Conservation (phyloP, 805 yeast genomes). For the Candida morakotiae region DNA sequence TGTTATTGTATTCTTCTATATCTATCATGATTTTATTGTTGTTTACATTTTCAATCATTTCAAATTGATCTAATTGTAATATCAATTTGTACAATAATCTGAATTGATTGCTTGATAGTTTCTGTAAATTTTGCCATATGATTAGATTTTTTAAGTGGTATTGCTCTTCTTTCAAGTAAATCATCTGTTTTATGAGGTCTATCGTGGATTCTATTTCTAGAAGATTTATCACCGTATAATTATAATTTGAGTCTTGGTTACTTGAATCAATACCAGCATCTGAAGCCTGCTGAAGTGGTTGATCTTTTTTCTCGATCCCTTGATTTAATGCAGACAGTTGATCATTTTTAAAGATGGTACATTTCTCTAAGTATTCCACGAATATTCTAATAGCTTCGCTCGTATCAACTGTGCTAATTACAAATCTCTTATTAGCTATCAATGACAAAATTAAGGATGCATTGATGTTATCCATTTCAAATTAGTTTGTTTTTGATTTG, state of each 20-base stretch:
- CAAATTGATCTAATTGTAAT: conserved; percentile 18
- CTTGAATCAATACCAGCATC: too few species aligned
- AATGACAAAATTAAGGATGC: conserved; percentile 18
- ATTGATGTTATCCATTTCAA: conserved; percentile 16
- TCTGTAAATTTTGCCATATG: conserved; percentile 18
- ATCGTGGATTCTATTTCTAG: conserved; percentile 2
- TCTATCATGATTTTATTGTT: conserved; percentile 2
- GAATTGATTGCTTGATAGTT: conserved; percentile 10
- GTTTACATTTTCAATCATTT: conserved; percentile 11
- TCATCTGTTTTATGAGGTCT: conserved; percentile 5
- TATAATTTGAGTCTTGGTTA: not conserved
- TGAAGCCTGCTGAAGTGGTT: too few species aligned
- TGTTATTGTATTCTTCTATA: conserved; percentile 1
- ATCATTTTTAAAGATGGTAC: not conserved
- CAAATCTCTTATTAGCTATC: conserved; percentile 15
- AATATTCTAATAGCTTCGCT: conserved; percentile 6
- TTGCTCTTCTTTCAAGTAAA: not conserved
- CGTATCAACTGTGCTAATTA: conserved; percentile 12
- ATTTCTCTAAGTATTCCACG: not conserved
- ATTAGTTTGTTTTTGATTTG: not conserved
- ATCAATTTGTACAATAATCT: conserved; percentile 15
- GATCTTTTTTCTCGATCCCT: too few species aligned
- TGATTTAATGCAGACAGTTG: too few species aligned
- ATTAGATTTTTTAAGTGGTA: conserved; percentile 10
- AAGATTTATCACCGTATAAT: conserved; percentile 9